Evolutionary conservation across 495 filamentous ascomycete species (phyloP).

Genomic region (Aspergillus carlsbadensis): DNA sequence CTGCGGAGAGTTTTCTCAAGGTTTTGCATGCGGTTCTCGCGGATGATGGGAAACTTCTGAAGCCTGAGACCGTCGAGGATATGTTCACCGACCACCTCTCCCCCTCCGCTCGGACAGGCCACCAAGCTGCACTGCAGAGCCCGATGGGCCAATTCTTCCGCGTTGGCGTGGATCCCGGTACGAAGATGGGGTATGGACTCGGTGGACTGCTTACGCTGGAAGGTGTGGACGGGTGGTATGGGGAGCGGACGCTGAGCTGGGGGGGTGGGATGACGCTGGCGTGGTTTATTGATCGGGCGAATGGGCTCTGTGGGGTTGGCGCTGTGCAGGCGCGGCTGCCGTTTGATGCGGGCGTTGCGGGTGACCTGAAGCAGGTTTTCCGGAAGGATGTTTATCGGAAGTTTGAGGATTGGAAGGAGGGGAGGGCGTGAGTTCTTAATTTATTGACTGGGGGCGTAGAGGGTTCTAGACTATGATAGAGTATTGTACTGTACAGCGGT

Average conservation of each 20-base stretch:
- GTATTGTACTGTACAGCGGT: too few species aligned
- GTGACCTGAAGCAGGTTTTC: constrained; percentile 42
- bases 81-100: constrained; percentile 54
- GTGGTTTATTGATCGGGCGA: constrained; percentile 49
- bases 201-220: constrained; percentile 3
- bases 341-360: constrained; percentile 25
- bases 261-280: constrained; percentile 37
- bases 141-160: not conserved
- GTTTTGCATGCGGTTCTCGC: constrained; percentile 48
- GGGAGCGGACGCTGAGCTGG: constrained; percentile 29
- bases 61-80: constrained; percentile 38
- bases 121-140: not conserved
- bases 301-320: constrained; percentile 41
- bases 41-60: constrained; percentile 45
- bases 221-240: not conserved
- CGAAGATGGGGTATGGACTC: not conserved
- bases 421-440: too few species aligned
- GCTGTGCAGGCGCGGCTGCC: constrained; percentile 40
- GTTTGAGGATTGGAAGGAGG: not conserved
- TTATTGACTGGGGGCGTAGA: too few species aligned
- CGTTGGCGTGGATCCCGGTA: not conserved
- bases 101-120: not conserved
- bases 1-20: constrained; percentile 47
- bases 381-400: constrained; percentile 43
- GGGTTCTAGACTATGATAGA: too few species aligned